Conservation (phyloP, 2,329 filamentous ascomycete genomes). For the Plectosphaerella plurivora region DNA sequence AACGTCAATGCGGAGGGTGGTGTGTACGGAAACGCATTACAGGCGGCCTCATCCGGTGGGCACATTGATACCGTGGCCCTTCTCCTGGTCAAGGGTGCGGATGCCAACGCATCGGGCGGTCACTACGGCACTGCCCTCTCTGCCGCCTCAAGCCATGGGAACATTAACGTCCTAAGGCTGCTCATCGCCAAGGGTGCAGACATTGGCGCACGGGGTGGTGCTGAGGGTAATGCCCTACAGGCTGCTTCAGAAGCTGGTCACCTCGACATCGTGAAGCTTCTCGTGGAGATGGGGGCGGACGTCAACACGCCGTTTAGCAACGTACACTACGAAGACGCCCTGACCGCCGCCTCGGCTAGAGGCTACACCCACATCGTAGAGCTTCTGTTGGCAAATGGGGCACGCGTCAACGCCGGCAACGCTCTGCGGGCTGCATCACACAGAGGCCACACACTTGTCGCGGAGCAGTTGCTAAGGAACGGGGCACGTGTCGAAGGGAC, state of each 20-base stretch:
- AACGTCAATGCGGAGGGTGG: background rate
- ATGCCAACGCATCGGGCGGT: background rate
- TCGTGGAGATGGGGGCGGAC: background rate
- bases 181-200: background rate
- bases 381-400: conserved; percentile 1
- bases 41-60: background rate
- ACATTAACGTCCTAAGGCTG: background rate
- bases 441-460: background rate
- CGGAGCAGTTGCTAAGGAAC: background rate
- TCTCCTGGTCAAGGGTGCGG: background rate
- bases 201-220: background rate
- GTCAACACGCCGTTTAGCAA: background rate
- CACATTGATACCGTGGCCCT: background rate
- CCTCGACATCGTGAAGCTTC: background rate
- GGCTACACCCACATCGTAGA: background rate
- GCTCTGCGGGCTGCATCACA: background rate
- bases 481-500: background rate
- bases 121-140: background rate
- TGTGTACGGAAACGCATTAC: background rate
- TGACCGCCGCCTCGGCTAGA: background rate
- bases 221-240: background rate
- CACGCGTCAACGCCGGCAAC: background rate
- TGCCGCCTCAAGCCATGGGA: background rate
- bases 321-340: background rate
- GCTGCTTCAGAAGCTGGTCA: background rate